Evolutionary conservation across 306 rosid genomes (phyloP).

Genomic region (Prinsepia uniflora): DNA sequence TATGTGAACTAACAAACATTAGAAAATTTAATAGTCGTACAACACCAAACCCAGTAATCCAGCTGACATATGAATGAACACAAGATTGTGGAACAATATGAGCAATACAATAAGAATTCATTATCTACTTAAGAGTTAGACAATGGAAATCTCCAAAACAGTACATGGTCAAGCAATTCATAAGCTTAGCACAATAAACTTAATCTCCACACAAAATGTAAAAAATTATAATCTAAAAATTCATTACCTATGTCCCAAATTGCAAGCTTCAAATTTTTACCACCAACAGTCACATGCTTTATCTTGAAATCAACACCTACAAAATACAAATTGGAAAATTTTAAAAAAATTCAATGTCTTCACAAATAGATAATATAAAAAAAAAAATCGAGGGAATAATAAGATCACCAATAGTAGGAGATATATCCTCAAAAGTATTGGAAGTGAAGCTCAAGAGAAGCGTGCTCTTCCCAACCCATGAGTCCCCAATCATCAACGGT

Average conservation of each 20-base stretch:
- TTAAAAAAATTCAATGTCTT: background rate
- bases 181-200: background rate
- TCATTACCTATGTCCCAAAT: slow-evolving; percentile 89
- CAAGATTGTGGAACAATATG: background rate
- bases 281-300: slow-evolving; percentile 53
- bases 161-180: background rate
- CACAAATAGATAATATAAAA: background rate
- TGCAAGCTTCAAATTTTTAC: slow-evolving; percentile 80
- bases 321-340: background rate
- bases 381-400: background rate
- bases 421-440: slow-evolving; percentile 63
- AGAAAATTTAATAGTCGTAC: background rate
- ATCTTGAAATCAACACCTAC: slow-evolving; percentile 90
- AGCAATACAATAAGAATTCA: background rate
- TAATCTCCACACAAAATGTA: background rate
- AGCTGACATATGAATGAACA: background rate
- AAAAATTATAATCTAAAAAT: background rate
- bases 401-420: slow-evolving; percentile 71
- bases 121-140: background rate
- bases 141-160: background rate
- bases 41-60: background rate
- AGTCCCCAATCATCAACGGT: slow-evolving; percentile 73
- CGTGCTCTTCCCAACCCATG: slow-evolving; percentile 85
- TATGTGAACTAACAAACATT: slow-evolving; percentile 10
- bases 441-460: slow-evolving; percentile 69